Evolutionary conservation across 768 basidiomycete species (phyloP).

Genomic region (Lentinus tigrinus): DNA sequence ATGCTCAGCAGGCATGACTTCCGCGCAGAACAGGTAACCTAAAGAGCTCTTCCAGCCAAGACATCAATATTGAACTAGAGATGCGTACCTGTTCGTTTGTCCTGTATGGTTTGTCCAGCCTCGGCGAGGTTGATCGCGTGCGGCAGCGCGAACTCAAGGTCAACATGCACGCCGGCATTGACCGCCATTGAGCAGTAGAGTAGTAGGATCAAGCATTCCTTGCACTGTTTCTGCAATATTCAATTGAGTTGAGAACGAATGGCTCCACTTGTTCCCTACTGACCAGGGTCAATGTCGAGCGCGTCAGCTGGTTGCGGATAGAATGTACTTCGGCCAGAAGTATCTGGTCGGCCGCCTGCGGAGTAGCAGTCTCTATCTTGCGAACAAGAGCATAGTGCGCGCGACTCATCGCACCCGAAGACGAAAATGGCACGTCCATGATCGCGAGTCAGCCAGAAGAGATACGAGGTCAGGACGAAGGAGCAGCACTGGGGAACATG

Average conservation of each 20-base stretch:
- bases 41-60: not conserved
- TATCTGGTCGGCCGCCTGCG: conserved; percentile 59
- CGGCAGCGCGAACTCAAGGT: conserved; percentile 69
- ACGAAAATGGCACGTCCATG: conserved; percentile 79
- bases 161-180: conserved; percentile 41
- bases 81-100: conserved; percentile 64
- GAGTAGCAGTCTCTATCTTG: conserved; percentile 65
- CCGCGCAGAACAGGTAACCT: conserved; percentile 81
- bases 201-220: conserved; percentile 65
- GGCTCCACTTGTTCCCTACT: too few species aligned
- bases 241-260: too few species aligned
- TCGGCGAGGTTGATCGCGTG: conserved; percentile 79
- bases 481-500: not conserved
- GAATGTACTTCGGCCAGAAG: conserved; percentile 58
- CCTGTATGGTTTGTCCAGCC: conserved; percentile 54
- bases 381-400: conserved; percentile 75
- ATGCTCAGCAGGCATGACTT: conserved; percentile 66
- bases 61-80: not conserved
- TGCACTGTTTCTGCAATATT: conserved; percentile 56
- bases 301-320: conserved; percentile 52
- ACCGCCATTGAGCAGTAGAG: conserved; percentile 64
- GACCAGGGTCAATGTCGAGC: conserved; percentile 53
- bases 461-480: not conserved
- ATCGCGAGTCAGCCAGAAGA: not conserved
- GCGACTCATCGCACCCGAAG: conserved; percentile 76